Evolutionary conservation across 129 eudicot genomes (phyloP), one percentile per base, ranked within the genome.

Genomic region (Logfia minima): DNA sequence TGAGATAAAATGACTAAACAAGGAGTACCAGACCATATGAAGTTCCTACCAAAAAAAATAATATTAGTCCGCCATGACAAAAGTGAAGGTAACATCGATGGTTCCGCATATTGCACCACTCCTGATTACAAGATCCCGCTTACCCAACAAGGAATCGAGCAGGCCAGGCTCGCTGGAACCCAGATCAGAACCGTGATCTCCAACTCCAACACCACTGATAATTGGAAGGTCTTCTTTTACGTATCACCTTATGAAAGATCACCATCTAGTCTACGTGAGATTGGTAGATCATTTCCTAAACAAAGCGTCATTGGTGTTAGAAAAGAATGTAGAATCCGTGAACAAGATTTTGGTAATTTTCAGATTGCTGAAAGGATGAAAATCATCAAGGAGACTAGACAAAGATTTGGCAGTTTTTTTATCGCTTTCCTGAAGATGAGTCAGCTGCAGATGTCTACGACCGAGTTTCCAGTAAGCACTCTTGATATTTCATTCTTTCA

Each of bases 61-160:
- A 88, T 90, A 16, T 62, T 90, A 4, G 85, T 90, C 66, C 91
- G 93, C 4, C 96, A 90, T 71, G 96, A 93, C 83, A 87, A 90
- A 68, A 84, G 91, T 77, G 77, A 82, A 64, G 96, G 93, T 0
- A 88, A 88, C 82, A 51, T 67, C 1, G 93, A 88, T 81, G 83
- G 81, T 8, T n/a, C 74, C 11, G 82, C 91, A 53, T 88, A 56
- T 19, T 56, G 26, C 62, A 56, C 62, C 62, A 90, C 82, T 32
- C 93, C 93, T 0, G 72, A 75, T 45, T 56, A 56, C 62, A 56
- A 56, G 24, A 56, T 56, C 24, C 62, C 26, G 1, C 62, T 56
- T 18, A n/a, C 62, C 10, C 22, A n/a, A 17, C 22, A 55, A 55
- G 79, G 72, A 24, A 64, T 75, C 4, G 48, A 18, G 8, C 79